These are phyloP conservation scores for Tylopilus sp. DNA, from an alignment of 768 basidiomycete species.

Conservation along the genomic window DNA sequence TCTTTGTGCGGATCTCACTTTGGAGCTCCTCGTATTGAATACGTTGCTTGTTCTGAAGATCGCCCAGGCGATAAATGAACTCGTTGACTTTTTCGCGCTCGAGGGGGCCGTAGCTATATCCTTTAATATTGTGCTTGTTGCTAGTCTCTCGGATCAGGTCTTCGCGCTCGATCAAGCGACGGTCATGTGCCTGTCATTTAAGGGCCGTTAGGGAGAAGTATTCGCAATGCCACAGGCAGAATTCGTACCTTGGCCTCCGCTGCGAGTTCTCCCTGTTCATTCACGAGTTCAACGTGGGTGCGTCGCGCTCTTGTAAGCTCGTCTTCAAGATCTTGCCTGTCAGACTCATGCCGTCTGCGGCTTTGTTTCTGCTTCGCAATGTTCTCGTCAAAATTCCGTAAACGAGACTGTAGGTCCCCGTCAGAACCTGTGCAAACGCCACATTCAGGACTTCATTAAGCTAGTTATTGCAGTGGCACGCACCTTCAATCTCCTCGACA, in stretches of 20 bases:
- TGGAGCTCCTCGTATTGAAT: conserved; percentile 64
- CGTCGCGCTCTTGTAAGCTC: conserved; percentile 47
- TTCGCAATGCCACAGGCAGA: not conserved
- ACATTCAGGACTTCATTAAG: not conserved
- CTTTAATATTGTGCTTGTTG: conserved; percentile 66
- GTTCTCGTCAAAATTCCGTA: conserved; percentile 59
- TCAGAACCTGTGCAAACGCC: conserved; percentile 52
- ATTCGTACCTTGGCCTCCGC: conserved; percentile 69
- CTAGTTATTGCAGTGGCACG: not conserved
- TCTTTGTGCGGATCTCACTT: conserved; percentile 54
- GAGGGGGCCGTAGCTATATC: conserved; percentile 67
- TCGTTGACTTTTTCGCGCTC: conserved; percentile 69
- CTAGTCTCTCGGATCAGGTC: conserved; percentile 67
- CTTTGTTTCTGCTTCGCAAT: conserved; percentile 49
- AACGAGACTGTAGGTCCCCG: conserved; percentile 59
- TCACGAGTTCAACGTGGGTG: conserved; percentile 53
- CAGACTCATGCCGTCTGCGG: conserved; percentile 44
- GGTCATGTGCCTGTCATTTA: conserved; percentile 60
- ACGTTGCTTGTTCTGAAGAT: conserved; percentile 61
- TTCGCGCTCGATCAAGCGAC: conserved; percentile 69
- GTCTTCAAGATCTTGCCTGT: conserved; percentile 60
- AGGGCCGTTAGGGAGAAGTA: not conserved
- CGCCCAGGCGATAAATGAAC: conserved; percentile 64
- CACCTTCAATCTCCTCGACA: conserved; percentile 65
- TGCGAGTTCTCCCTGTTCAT: conserved; percentile 61